Conservation (phyloP, 768 basidiomycete genomes). For the Psilocybe tampanensis region DNA sequence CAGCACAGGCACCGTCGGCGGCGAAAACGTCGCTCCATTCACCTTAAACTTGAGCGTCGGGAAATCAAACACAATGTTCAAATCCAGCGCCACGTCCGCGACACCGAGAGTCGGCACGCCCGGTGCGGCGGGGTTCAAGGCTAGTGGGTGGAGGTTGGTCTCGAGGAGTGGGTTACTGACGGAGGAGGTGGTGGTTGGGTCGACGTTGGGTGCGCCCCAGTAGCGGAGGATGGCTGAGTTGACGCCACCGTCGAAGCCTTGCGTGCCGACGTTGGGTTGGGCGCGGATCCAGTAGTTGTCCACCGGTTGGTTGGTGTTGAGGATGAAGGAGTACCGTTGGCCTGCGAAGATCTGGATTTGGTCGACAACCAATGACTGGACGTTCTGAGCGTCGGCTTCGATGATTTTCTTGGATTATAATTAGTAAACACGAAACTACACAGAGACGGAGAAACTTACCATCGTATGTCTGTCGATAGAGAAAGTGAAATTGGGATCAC, state of each 20-base stretch:
- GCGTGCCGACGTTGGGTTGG: conserved; percentile 29
- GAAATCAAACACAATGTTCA: conserved; percentile 32
- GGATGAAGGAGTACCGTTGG: conserved; percentile 47
- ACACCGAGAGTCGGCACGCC: conserved; percentile 35
- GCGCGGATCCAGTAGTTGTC: conserved; percentile 50
- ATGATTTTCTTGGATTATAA: conserved; percentile 33
- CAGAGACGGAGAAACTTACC: conserved; percentile 17
- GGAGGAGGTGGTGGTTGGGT: conserved; percentile 40
- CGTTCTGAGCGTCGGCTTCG: conserved; percentile 41
- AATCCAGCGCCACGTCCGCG: conserved; percentile 37
- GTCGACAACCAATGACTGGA: conserved; percentile 38
- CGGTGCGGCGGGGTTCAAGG: conserved; percentile 29
- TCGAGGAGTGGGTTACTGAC: conserved; percentile 36
- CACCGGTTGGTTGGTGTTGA: conserved; percentile 36
- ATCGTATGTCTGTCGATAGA: conserved; percentile 48
- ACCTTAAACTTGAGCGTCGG: conserved; percentile 25
- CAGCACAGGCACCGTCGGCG: conserved; percentile 44
- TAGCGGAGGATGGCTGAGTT: conserved; percentile 61
- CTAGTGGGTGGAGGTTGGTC: conserved; percentile 35
- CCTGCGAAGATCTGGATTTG: conserved; percentile 35
- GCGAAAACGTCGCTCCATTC: conserved; percentile 35
- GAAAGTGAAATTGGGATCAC: conserved; percentile 45
- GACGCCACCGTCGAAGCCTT: conserved; percentile 33
- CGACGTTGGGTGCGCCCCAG: conserved; percentile 34
- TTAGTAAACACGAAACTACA: neutral